These are phyloP conservation scores for Calonectria leucothoes DNA, from an alignment of 2,329 filamentous ascomycete genomes.

Conservation along the genomic window DNA sequence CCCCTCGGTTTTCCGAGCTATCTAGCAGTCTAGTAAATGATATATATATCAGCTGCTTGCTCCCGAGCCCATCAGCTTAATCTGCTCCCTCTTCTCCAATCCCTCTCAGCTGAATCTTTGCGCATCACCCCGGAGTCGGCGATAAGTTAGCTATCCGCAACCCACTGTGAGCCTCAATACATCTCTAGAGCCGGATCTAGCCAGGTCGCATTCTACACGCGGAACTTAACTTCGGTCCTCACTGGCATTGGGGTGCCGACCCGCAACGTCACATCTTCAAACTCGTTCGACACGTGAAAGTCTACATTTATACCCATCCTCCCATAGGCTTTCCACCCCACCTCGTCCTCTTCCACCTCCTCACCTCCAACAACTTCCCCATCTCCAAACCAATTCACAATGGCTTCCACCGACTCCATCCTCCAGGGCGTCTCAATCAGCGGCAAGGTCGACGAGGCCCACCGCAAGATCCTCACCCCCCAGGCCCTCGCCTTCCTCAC, in stretches of 20 bases:
- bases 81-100: not conserved
- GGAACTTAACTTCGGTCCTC: slow-evolving; percentile 2
- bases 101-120: not conserved
- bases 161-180: not conserved
- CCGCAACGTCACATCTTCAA: slow-evolving; percentile 27
- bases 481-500: slow-evolving; percentile 92
- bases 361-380: slow-evolving; percentile 8
- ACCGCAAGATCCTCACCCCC: slow-evolving; percentile 92
- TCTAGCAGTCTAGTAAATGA: not conserved
- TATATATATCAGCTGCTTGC: slow-evolving; percentile 16
- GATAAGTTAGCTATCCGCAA: not conserved
- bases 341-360: slow-evolving; percentile 14
- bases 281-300: slow-evolving; percentile 50
- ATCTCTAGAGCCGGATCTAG: slow-evolving; percentile 7
- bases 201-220: slow-evolving; percentile 10
- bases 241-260: slow-evolving; percentile 26
- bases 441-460: slow-evolving; percentile 79
- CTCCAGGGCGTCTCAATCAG: slow-evolving; percentile 91
- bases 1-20: slow-evolving; percentile 12
- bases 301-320: slow-evolving; percentile 25
- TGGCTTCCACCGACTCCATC: slow-evolving; percentile 79
- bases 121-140: not conserved
- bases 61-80: not conserved
- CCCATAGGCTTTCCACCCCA: slow-evolving; percentile 24
- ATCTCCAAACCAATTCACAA: slow-evolving; percentile 47